phyloP scores from a whole-genome alignment of 345 rosid species.

The Ricinus communis region DNA sequence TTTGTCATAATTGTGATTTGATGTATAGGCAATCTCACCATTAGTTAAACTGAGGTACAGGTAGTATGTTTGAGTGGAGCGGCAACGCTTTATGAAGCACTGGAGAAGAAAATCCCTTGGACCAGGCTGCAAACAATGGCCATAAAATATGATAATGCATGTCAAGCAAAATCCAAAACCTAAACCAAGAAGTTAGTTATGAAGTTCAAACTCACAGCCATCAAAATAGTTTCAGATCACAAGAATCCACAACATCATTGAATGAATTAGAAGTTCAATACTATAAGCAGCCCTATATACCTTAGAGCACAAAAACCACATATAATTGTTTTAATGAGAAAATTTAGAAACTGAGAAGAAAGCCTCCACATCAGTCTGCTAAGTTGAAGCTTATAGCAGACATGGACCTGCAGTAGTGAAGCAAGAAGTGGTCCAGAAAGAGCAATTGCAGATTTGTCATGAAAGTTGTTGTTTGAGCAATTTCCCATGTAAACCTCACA shows the following conservation, averaged over 20 bases:
- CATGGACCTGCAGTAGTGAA: slow-evolving; percentile 15
- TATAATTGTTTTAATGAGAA: background rate
- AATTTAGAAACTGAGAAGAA: slow-evolving; percentile 3
- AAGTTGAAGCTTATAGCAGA: background rate
- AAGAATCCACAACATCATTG: background rate
- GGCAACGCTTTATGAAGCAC: slow-evolving; percentile 38
- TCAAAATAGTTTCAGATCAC: background rate
- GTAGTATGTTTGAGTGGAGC: slow-evolving; percentile 29
- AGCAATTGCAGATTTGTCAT: background rate
- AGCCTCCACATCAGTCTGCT: background rate
- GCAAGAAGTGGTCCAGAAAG: slow-evolving; percentile 26
- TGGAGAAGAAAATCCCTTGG: slow-evolving; percentile 33
- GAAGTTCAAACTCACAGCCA: slow-evolving; percentile 12
- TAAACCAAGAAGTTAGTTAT: background rate
- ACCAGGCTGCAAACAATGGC: slow-evolving; percentile 29
- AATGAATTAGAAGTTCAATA: slow-evolving; percentile 2
- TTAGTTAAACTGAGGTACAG: slow-evolving; percentile 30
- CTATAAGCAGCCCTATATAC: background rate
- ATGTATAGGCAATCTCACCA: slow-evolving; percentile 16
- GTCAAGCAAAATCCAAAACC: slow-evolving; percentile 4
- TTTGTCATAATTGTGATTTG: background rate
- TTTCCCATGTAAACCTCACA: slow-evolving; percentile 2
- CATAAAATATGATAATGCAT: slow-evolving; percentile 1
- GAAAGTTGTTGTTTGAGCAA: background rate
- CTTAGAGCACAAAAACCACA: background rate